Percentiles rank a stretch among this genome's conserved stretches.
Evolutionary conservation across 2,329 filamentous ascomycete genomes (phyloP).

Genomic region (Xylariaceae sp.): DNA sequence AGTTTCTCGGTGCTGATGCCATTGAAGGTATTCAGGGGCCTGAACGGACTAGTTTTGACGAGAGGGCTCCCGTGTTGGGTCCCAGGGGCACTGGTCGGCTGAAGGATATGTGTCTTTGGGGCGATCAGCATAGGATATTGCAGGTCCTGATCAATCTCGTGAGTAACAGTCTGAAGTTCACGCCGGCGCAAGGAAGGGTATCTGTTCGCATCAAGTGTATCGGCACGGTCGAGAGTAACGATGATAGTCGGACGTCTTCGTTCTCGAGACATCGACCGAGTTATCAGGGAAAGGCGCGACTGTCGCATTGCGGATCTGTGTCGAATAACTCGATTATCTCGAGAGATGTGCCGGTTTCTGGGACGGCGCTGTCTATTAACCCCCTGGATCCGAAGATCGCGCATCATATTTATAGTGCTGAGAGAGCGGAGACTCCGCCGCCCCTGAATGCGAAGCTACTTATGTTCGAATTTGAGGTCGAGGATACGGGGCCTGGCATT

Average conservation of each 20-base stretch:
- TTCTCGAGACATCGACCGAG: constrained; percentile 43
- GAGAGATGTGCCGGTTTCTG: constrained; percentile 34
- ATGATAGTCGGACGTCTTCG: constrained; percentile 47
- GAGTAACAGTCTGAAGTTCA: constrained; percentile 89
- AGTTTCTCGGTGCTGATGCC: constrained; percentile 56
- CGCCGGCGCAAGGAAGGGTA: constrained; percentile 69
- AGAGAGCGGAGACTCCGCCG: constrained; percentile 55
- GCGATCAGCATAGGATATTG: constrained; percentile 85
- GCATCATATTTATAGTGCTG: constrained; percentile 44
- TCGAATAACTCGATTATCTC: constrained; percentile 44
- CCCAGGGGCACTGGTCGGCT: constrained; percentile 62
- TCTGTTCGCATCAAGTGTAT: constrained; percentile 70
- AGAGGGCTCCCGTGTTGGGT: constrained; percentile 52
- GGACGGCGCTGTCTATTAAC: constrained; percentile 58
- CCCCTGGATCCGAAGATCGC: constrained; percentile 52
- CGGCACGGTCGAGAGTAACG: constrained; percentile 48
- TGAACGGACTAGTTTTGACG: constrained; percentile 34
- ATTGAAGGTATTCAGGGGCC: constrained; percentile 29
- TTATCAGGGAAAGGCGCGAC: constrained; percentile 38
- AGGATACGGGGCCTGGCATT: constrained; percentile 85
- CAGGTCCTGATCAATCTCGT: constrained; percentile 94
- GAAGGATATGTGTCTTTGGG: constrained; percentile 83
- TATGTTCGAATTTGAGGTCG: constrained; percentile 79
- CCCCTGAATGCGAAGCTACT: constrained; percentile 60
- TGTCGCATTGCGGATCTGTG: constrained; percentile 41